Evolutionary conservation across 1,284 basidiomycete genomes (phyloP).

Genomic region (Irpex rosettiformis): DNA sequence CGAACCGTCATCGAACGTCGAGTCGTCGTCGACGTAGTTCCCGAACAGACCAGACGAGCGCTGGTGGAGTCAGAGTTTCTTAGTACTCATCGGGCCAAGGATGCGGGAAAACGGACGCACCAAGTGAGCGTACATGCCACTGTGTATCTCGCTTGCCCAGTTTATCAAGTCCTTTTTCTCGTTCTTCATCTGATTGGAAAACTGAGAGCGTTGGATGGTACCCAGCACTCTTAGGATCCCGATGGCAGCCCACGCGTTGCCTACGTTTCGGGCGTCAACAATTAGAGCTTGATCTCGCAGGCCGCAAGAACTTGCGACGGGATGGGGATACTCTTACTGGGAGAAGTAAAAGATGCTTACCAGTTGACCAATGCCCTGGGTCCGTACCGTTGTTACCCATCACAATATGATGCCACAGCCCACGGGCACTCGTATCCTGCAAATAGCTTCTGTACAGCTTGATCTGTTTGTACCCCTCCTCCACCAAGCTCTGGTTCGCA

Average conservation of each 20-base stretch:
- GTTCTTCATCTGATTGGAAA: constrained; percentile 41
- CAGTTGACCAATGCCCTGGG: constrained; percentile 72
- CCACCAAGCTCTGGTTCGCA: constrained; percentile 63
- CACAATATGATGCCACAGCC: constrained; percentile 71
- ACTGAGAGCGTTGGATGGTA: constrained; percentile 67
- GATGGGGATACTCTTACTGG: too few species aligned
- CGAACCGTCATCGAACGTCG: constrained; percentile 72
- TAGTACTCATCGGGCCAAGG: not conserved
- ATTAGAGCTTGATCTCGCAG: too few species aligned
- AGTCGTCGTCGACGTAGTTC: constrained; percentile 69
- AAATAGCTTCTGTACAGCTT: constrained; percentile 71
- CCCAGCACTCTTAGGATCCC: constrained; percentile 83
- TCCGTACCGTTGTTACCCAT: constrained; percentile 47
- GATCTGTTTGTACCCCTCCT: constrained; percentile 76
- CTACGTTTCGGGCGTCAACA: constrained; percentile 30
- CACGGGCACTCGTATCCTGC: constrained; percentile 31
- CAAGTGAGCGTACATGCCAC: constrained; percentile 60
- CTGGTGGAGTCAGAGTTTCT: constrained; percentile 26
- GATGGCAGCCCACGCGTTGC: constrained; percentile 84
- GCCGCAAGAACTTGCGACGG: too few species aligned
- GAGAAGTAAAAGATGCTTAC: constrained; percentile 30
- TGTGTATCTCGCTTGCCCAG: constrained; percentile 75
- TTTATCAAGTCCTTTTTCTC: constrained; percentile 58
- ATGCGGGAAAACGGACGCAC: constrained; percentile 27
- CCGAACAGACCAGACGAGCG: constrained; percentile 57